phyloP scores from a whole-genome alignment of 371 early-diverging fungal genomes.

The Capillidium rhysosporum region DNA sequence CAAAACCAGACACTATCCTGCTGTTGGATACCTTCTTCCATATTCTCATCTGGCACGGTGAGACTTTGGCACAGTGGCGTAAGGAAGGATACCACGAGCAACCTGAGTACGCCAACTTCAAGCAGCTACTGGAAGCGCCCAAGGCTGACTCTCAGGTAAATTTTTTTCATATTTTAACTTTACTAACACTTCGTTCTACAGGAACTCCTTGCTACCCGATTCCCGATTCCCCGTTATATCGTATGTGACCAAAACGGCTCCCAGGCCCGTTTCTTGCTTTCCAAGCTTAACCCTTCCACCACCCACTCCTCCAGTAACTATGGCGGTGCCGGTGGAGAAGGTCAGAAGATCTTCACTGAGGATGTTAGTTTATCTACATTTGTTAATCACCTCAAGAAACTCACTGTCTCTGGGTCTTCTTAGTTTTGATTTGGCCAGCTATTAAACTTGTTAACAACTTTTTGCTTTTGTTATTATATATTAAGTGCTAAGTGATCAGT shows the following conservation, averaged over 20 bases:
- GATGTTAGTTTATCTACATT: slow-evolving; percentile 95
- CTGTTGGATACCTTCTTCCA: slow-evolving; percentile 98
- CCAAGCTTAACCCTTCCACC: slow-evolving; percentile 97
- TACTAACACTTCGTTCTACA: slow-evolving; percentile 15
- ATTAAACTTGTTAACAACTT: too few species aligned
- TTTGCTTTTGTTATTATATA: too few species aligned
- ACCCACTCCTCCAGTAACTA: slow-evolving; percentile 64
- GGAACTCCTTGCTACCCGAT: slow-evolving; percentile 80
- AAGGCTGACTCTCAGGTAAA: slow-evolving; percentile 61
- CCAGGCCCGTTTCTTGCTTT: slow-evolving; percentile 97
- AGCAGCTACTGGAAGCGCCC: slow-evolving; percentile 77
- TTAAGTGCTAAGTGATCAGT: too few species aligned
- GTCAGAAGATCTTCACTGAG: slow-evolving; percentile 85
- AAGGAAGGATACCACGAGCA: slow-evolving; percentile 83
- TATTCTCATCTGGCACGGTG: slow-evolving; percentile 91
- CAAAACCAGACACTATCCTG: slow-evolving; percentile 89
- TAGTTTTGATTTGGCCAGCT: not conserved
- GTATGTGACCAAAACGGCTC: slow-evolving; percentile 95
- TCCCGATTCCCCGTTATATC: slow-evolving; percentile 98
- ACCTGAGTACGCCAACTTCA: slow-evolving; percentile 85
- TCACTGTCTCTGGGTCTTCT: slow-evolving; percentile 12
- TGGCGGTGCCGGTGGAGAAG: slow-evolving; percentile 38
- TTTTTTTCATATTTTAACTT: not conserved
- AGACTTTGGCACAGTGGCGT: slow-evolving; percentile 81
- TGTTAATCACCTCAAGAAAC: slow-evolving; percentile 89